Percentiles rank a stretch among this genome's conserved stretches.
Conservation (phyloP, 257 asterid genomes). For the Solanum peruvianum region DNA sequence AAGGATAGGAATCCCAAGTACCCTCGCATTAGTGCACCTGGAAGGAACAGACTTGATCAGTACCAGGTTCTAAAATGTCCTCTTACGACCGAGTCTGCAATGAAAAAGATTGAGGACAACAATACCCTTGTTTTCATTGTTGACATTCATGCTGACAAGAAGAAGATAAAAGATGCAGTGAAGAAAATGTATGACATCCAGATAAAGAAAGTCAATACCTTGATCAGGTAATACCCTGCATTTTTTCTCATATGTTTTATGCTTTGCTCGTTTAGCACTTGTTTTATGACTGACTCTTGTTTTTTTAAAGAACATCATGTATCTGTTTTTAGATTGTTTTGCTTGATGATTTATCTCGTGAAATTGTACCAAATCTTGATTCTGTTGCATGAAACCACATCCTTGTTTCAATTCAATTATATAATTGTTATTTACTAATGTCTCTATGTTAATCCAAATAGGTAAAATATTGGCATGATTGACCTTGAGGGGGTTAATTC, state of each 20-base stretch:
- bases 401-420: background rate
- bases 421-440: background rate
- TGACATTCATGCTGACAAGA: conserved; percentile 11
- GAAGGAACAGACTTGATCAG: conserved; percentile 41
- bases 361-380: background rate
- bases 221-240: conserved; percentile 27
- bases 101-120: conserved; percentile 29
- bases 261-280: background rate
- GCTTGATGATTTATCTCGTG: background rate
- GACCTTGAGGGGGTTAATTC: background rate
- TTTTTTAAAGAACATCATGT: background rate
- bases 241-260: background rate
- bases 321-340: background rate
- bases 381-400: background rate
- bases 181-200: conserved; percentile 33
- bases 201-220: conserved; percentile 30
- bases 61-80: conserved; percentile 38
- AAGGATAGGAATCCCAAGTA: conserved; percentile 16
- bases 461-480: background rate
- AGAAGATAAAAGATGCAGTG: conserved; percentile 44
- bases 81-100: conserved; percentile 1
- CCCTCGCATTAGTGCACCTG: conserved; percentile 41
- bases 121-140: conserved; percentile 44
- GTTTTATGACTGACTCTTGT: background rate
- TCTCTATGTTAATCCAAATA: background rate